Evolutionary conservation across 768 basidiomycete genomes (phyloP), one percentile per base, ranked within the genome.

Genomic region (Hericium coralloides): DNA sequence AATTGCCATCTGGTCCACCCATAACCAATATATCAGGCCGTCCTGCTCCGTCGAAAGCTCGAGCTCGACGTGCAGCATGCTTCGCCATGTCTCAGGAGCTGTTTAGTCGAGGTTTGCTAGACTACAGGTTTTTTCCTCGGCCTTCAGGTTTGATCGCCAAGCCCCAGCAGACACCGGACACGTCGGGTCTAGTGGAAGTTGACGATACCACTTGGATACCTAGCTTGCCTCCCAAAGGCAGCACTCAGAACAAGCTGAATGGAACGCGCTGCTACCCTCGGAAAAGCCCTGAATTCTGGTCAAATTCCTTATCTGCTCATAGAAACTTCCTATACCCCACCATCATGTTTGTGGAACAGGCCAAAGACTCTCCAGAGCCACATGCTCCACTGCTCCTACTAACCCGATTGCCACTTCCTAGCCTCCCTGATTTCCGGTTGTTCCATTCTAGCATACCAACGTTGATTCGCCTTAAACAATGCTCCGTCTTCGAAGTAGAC

Each of bases 281-380:
- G 59, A 85, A 80, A 67, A 68, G 66, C 49, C 81, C 89, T n/a
- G 69, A 74, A 39, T 89, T 92, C 65, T 92, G 91, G 91, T 59
- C 60, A 12, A 79, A 80, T 61, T 66, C 73, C 17, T 62, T 63
- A 18, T 57, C 63, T 52, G 62, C 65, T 57, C 58, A 65, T 17
- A 63, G 59, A n/a, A 59, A 62, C 23, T 65, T 56, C 56, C 74
- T 87, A n/a, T 85, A 82, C 65, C 84, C 87, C 2, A 76, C 77
- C 8, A 68, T 87, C 36, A 70, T 90, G 52, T 66, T 76, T 4
- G 66, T 69, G 20, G 49, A 50, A 17, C 49, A 20, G 17, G 15
- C 15, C 7, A 17, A 18, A 12, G 67, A 67, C 12, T 60, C 69
- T 18, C 68, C 65, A 17, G 62, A 71, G 54, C 59, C 70, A n/a